Base-by-base conservation (phyloP, 106 monocot genomes). In the Alisma plantagoaquatica region DNA sequence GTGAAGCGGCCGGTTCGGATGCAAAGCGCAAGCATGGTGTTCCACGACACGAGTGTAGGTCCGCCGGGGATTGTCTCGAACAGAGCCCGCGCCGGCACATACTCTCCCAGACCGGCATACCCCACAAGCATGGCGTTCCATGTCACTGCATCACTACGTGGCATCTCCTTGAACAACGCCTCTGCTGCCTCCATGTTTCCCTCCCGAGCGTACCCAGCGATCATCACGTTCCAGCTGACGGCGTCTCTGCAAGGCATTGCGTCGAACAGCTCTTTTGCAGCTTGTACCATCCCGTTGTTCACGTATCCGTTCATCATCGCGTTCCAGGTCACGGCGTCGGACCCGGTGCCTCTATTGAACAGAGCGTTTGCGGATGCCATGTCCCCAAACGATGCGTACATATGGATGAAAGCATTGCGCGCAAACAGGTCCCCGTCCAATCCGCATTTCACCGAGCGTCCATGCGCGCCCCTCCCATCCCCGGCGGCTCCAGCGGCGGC, bases 91-190 rank as follows among this genome's bases (percentile, higher is more conserved):
- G 84, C 77, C 17, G 29, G 26, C 3, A 10, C 42, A 16, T 48
- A 46, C 19, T 77, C 71, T 1, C 69, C 66, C 16, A 12, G 22
- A 52, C 35, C 71, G 0, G 74, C 80, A 27, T 72, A 70, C 15
- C 81, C 86, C 43, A 72, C 71, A 10, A 87, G 43, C 68, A 87
- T 57, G 4, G 77, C 53, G 42, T 81, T 87, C 81, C 86, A 81
- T 2, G 81, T 70, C 18, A 87, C 71, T 1, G 33, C 29, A 48
- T 87, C 86, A 30, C 72, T 71, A 57, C 57, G 63, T 0, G 74
- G 71, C 77, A 87, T 87, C 20, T 10, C 26, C 19, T 16, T 21
- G 19, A 87, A 87, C 33, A 87, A 38, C 19, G 73, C 61, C 27
- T 16, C 67, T 1, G 73, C 77, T 14, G 43, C 49, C 1, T 66